Base-by-base conservation (phyloP, 164 flowering plant species). In the Protea cynaroides region DNA sequence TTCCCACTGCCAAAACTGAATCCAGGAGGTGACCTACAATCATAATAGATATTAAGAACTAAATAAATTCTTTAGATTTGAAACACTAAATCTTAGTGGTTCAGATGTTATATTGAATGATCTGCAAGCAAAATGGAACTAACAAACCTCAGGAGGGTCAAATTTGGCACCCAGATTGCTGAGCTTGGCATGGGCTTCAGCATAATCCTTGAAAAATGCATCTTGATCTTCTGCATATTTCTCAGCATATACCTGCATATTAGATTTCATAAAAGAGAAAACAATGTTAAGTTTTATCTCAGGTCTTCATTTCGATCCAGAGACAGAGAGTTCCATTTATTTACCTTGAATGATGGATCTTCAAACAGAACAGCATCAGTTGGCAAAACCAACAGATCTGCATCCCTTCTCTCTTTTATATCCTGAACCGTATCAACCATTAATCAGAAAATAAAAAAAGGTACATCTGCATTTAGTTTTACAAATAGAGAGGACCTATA, bases 101-200 rank as follows among this genome's bases (percentile, higher is more conserved):
- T 29, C 34, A 24, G 12, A 24, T 25, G 40, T 23, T 64, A 38
- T 0, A 64, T 22, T 40, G 38, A 63, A 60, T 3, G 34, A 25
- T 18, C 24, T 53, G 6, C 15, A 8, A 43, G 25, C 52, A 9
- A 18, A 29, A 49, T 18, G 17, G 17, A 47, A 65, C 18, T 25
- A 53, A 71, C 83, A 71, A 62, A 92, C 99, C 97, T 95, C 90
- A 37, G 94, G 91, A 68, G 99, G 99, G 58, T 89, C 96, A 81
- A 92, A 92, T 69, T 92, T 90, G 23, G 97, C 96, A 65, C 99
- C 99, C 80, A 81, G 85, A 69, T 88, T 88, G 80, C 99, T 95
- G 58, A 95, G 96, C 72, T 86, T 87, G 59, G 97, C 96, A 86
- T 95, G 99, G 55, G 99, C 92, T 84, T 95, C 96, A 73, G 97